A percentile compares a stretch with the other conserved stretches of the same genome.
Evolutionary conservation across 805 yeast species (phyloP).

Genomic region (Kazachstania taianensis): DNA sequence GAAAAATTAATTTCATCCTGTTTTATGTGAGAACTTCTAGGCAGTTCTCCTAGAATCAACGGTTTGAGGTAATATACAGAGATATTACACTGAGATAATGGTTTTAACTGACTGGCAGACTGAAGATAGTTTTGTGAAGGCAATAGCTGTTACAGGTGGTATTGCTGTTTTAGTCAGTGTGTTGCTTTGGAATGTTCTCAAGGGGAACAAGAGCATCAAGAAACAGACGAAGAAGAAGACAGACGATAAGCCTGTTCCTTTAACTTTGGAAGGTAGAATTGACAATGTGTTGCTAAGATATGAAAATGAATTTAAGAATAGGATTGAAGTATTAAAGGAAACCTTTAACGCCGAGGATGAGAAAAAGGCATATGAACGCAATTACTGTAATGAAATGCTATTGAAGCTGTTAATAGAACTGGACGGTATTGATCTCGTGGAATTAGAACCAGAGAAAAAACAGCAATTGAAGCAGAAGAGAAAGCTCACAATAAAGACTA

Average conservation of each 20-base stretch:
- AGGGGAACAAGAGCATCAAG: conserved; percentile 2
- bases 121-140: neutral
- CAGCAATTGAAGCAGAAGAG: conserved; percentile 45
- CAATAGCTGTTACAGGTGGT: conserved; percentile 9
- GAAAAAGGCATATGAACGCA: conserved; percentile 35
- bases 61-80: too few species aligned
- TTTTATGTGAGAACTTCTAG: too few species aligned
- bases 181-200: conserved; percentile 10
- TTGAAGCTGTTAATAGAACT: conserved; percentile 55
- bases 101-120: conserved; percentile 1
- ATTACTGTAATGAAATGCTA: conserved; percentile 56
- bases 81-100: neutral
- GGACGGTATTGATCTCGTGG: conserved; percentile 46
- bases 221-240: conserved; percentile 6
- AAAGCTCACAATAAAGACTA: conserved; percentile 46
- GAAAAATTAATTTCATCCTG: too few species aligned
- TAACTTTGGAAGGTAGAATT: conserved; percentile 21
- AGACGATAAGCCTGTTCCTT: conserved; percentile 12
- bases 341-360: conserved; percentile 18
- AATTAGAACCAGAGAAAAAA: conserved; percentile 33
- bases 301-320: conserved; percentile 19
- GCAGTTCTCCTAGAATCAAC: too few species aligned
- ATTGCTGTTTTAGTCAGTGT: conserved; percentile 11
- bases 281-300: conserved; percentile 20
- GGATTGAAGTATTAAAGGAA: conserved; percentile 14